Evolutionary conservation across 345 rosid genomes (phyloP), one percentile per base, ranked within the genome.

Genomic region (Cardamine chenopodiifolia): DNA sequence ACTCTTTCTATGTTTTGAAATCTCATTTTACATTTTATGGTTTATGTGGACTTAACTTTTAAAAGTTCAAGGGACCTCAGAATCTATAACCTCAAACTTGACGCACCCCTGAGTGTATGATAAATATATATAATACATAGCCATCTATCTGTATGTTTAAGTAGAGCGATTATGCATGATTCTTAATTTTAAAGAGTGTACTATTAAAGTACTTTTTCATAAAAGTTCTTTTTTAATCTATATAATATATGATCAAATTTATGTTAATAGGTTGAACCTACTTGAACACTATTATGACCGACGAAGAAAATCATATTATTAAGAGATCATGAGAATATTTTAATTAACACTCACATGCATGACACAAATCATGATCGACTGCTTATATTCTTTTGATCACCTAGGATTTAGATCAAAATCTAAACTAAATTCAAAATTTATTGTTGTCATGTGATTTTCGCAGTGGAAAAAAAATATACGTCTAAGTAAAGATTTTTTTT

Each of bases 11-110:
- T 37, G 5, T 40, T 72, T 62, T 35, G 10, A 5, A 48, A 50
- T 48, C 59, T 35, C 28, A 49, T 35, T 25, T 60, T 60, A 10
- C 60, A 71, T 23, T 26, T 62, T 26, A 20, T 31, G 34, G 31
- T 23, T 42, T 56, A 15, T 40, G 8, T 68, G 28, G 53, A 55
- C 31, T 31, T 4, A 20, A 19, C 26, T 50, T 4, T 11, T 20
- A 18, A 45, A 42, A 28, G 12, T 31, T 6, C 26, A 19, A 20
- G 37, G 26, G 64, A 53, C 63, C 18, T 53, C 32, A 15, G 17
- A 53, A 52, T 62, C 68, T 40, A 62, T 40, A 62, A 26, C 34
- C 42, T 26, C 69, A 62, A 49, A 62, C 69, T 52, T 19, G 53
- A 20, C 39, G 65, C 39, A 61, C 19, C 34, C 60, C 31, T 25